Percentiles rank a stretch among this genome's conserved stretches.
These are phyloP conservation scores for Scenedesmus sp. DNA, from an alignment of 163 green algal species.

Conservation along the genomic window DNA sequence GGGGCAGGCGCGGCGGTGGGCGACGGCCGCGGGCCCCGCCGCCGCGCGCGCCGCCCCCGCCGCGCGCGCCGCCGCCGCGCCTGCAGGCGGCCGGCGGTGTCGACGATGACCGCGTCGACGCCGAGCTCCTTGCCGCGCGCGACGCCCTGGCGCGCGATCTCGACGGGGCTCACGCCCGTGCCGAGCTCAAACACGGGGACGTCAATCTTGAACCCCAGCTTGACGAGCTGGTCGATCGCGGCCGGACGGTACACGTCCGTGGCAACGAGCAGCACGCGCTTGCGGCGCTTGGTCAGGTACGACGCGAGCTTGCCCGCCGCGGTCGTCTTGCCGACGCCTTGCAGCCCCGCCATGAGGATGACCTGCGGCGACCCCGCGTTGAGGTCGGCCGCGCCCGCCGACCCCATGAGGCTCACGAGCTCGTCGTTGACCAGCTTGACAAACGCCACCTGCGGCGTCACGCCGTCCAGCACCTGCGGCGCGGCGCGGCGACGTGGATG, in stretches of 20 bases:
- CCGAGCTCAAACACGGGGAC: constrained; percentile 93
- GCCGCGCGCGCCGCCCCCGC: too few species aligned
- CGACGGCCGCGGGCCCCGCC: too few species aligned
- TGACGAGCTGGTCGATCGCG: constrained; percentile 97
- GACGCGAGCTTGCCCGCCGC: constrained; percentile 95
- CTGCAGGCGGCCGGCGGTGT: constrained; percentile 94
- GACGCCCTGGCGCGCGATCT: constrained; percentile 76
- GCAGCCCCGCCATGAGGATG: constrained; percentile 61
- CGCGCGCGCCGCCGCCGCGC: constrained; percentile 31
- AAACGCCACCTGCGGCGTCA: constrained; percentile 92
- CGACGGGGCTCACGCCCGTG: constrained; percentile 67
- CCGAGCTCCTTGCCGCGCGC: constrained; percentile 68
- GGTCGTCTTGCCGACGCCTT: constrained; percentile 98
- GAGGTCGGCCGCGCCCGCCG: constrained; percentile 63
- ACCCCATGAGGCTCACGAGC: constrained; percentile 94
- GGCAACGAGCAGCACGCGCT: constrained; percentile 91
- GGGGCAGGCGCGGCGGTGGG: too few species aligned
- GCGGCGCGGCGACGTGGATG: too few species aligned
- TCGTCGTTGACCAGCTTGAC: constrained; percentile 96
- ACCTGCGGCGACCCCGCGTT: constrained; percentile 57
- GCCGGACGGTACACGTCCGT: constrained; percentile 96
- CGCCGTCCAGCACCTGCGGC: constrained; percentile 84
- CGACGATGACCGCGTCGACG: constrained; percentile 91
- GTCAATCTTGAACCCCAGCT: constrained; percentile 81
- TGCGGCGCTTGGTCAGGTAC: constrained; percentile 76